Evolutionary conservation across 306 rosid species (phyloP), one percentile per base, ranked within the genome.

Genomic region (Lablab purpureus): DNA sequence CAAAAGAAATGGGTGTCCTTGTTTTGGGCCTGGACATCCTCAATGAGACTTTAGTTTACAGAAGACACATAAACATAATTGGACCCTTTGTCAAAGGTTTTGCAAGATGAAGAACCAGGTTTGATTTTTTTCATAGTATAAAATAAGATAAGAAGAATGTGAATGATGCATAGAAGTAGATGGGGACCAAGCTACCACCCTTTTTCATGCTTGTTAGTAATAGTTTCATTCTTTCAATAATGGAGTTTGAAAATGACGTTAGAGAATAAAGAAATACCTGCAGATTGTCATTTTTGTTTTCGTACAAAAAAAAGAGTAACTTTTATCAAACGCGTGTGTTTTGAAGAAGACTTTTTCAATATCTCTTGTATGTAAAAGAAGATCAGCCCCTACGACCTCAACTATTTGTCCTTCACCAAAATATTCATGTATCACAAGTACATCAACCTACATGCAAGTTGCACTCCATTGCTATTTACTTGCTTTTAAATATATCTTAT

Each of bases 211-310:
- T 40, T 4, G 32, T 1, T 10, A 67, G 52, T 21, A 40, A 40
- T 21, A 21, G 72, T 67, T 66, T 41, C 52, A 22, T 67, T 67
- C 34, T 19, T 22, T 67, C 32, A 67, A 67, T 67, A 67, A 67
- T 21, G 14, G 70, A 36, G 72, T 21, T 40, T 67, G 72, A 67
- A 40, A 67, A 67, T 11, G 72, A 67, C 72, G 1, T 2, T 37
- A 65, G 19, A 67, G 32, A 67, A 67, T 67, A 67, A 67, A 67
- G 72, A 67, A 67, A 67, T 40, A 54, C 52, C 30, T 67, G 72
- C 72, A 67, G 72, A 67, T 40, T 67, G 72, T 21, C 18, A 40
- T 40, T 67, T 67, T 67, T 67, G 72, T 67, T 67, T 41, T 41
- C 34, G 52, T 67, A 67, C 72, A 21, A 21, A 67, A 65, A 36